Base-by-base conservation (phyloP, 2,329 filamentous ascomycete species). In the Apiospora arundinis region DNA sequence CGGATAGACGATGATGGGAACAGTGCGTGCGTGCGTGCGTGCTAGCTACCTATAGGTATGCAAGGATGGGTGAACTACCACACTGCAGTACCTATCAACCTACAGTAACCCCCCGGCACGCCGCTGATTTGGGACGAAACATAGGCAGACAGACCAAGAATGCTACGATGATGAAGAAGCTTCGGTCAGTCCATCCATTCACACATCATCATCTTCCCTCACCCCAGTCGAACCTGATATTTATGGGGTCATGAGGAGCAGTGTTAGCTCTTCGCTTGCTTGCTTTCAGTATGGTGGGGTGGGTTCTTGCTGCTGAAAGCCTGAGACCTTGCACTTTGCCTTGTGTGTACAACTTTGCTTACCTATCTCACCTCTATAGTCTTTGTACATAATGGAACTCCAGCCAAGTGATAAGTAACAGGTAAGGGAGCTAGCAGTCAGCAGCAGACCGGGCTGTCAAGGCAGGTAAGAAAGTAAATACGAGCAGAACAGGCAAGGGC, bases 261-360 rank as follows among this genome's bases (percentile, higher is more conserved):
- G 56, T 63, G 40, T 4, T 40, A 40, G 56, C 56, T 63, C 21
- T 63, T 63, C 52, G 52, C 28, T 60, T 40, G 56, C 18, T 63
- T 40, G 32, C 56, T 63, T 63, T 63, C 56, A 63, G 56, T 63
- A 63, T 63, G 28, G 52, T 63, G 56, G 21, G 40, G 56, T 63
- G 56, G 56, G 28, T 40, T 40, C 56, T 12, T 4, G 32, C 56
- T 63, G 56, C 32, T 63, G 32, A 40, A 28, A 40, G 32, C 32
- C 40, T 63, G 42, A 32, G 32, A 32, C 32, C 42, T 21, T 63
- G 56, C 32, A 40, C 56, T 32, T 32, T 40, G 32, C 32, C 21
- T 63, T 18, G 52, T 32, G 32, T 60, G 32, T 56, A 56, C 49
- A 32, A 32, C 49, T 56, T 9, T 56, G n/a, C 56, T 9, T n/a